Base-by-base conservation (phyloP, 2,329 filamentous ascomycete species). In the Lasiodiplodia theobromae region DNA sequence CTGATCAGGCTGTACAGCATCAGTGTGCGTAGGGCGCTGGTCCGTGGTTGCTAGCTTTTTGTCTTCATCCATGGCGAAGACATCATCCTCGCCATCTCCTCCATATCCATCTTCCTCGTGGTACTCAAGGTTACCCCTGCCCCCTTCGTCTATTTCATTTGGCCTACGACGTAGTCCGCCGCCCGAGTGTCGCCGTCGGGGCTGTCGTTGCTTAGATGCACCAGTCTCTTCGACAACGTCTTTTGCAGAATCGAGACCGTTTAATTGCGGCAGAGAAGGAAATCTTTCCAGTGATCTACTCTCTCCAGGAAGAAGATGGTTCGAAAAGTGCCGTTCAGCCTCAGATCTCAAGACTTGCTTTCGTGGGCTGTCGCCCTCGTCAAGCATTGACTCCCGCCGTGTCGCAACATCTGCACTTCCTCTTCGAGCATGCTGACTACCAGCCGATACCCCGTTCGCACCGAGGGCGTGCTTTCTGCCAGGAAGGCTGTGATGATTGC, bases 101-200 rank as follows among this genome's bases (percentile, higher is more conserved):
- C 89, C 89, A 75, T 96, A 95, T 25, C 94, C 93, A 34, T 95
- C 93, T 73, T 97, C 93, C 75, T 97, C 94, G 74, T 96, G 92
- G 73, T 94, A 97, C 77, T 97, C 90, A n/a, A 97, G 84, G 71
- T 92, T 87, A n/a, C 93, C 91, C 65, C 91, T 85, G 11, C 87
- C 85, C 28, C 76, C 80, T 14, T 86, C 86, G 57, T 86, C 84
- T 7, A 97, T 91, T 71, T 93, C 92, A 68, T 87, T 83, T 10
- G 81, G 79, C 28, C 92, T 91, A 74, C 92, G 90, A 69, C 92
- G 89, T 31, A 97, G 85, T 5, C 93, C 94, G 71, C 93, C 93
- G 60, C 94, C 94, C 6, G 94, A 97, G 78, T 96, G 96, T 28
- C 95, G 90, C 69, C 94, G 88, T 76, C 86, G 79, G 66, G 80